Conservation (phyloP, 331 rosid genomes). For the Acacia concinna region DNA sequence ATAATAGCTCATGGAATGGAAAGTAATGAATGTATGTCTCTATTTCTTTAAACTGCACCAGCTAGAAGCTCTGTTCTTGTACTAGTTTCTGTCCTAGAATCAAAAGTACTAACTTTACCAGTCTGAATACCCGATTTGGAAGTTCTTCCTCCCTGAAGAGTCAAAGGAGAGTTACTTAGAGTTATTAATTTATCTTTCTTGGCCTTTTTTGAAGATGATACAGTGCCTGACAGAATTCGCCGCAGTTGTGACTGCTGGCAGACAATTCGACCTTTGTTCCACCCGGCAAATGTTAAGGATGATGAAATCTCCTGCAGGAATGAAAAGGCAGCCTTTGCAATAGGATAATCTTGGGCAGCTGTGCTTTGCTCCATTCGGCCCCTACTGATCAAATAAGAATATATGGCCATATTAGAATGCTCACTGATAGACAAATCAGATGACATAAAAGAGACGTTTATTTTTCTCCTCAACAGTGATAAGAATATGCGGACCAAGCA, state of each 20-base stretch:
- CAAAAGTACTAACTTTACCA: constrained; percentile 31
- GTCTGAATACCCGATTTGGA: constrained; percentile 35
- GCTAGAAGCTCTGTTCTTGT: constrained; percentile 52
- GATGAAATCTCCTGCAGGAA: constrained; percentile 55
- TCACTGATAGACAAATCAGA: neutral
- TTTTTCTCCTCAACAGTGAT: neutral
- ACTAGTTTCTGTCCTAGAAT: constrained; percentile 39
- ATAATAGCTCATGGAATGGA: constrained; percentile 2
- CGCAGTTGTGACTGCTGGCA: constrained; percentile 67
- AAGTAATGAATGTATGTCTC: neutral
- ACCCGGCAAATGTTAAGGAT: constrained; percentile 49
- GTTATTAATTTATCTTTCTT: constrained; percentile 35
- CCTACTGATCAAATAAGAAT: constrained; percentile 47
- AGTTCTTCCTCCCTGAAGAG: constrained; percentile 36
- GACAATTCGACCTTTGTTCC: constrained; percentile 69
- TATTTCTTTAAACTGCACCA: constrained; percentile 38
- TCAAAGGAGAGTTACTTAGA: constrained; percentile 43
- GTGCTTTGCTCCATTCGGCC: constrained; percentile 56
- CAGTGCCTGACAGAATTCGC: constrained; percentile 45
- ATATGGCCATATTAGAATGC: neutral
- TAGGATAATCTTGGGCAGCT: constrained; percentile 41
- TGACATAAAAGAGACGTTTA: neutral
- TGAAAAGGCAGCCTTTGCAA: constrained; percentile 57
- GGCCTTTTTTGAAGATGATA: constrained; percentile 41
- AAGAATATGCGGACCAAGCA: neutral